Base-by-base conservation (phyloP, 2,329 filamentous ascomycete species). In the Diaporthe velutina region DNA sequence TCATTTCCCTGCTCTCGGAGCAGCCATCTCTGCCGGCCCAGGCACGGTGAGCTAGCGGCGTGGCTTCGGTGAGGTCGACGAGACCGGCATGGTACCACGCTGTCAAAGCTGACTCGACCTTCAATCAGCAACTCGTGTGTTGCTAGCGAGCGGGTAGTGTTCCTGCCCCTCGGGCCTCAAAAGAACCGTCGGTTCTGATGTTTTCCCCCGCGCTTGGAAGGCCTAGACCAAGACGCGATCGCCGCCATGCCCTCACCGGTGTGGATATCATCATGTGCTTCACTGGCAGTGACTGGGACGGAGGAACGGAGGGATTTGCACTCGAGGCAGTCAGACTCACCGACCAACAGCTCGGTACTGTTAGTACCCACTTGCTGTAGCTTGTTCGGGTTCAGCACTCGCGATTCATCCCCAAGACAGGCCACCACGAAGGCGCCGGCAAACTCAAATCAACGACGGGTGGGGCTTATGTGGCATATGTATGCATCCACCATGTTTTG, bases 261-360 rank as follows among this genome's bases (percentile, higher is more conserved):
- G 74, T 75, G 74, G 74, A 73, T 52, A 52, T 45, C 35, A 45
- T 67, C 71, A 71, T 75, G 74, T 67, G 58, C 55, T 35, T 22
- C 42, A 48, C 6, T 45, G 42, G 6, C 15, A 17, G 6, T 45
- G 55, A 73, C 66, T 74, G 66, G 64, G 57, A 71, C 28, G 38
- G 22, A 61, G 71, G 64, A 38, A n/a, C 33, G 50, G 54, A 33
- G 50, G 54, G 33, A 45, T 48, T 70, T 33, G 35, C 33, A n/a
- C 42, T 28, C 52, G 28, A 52, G 10, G 38, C 52, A 60, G 25
- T 7, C 50, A 73, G 55, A 61, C 72, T 58, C 52, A 70, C 72
- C 55, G 54, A 60, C 33, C 64, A 30, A 13, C 42, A 5, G 28
- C 33, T 68, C 64, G 48, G 64, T 28, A n/a, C n/a, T n/a, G n/a